phyloP scores from a whole-genome alignment of 1,284 basidiomycete genomes.

The Apiotrichum porosum region DNA sequence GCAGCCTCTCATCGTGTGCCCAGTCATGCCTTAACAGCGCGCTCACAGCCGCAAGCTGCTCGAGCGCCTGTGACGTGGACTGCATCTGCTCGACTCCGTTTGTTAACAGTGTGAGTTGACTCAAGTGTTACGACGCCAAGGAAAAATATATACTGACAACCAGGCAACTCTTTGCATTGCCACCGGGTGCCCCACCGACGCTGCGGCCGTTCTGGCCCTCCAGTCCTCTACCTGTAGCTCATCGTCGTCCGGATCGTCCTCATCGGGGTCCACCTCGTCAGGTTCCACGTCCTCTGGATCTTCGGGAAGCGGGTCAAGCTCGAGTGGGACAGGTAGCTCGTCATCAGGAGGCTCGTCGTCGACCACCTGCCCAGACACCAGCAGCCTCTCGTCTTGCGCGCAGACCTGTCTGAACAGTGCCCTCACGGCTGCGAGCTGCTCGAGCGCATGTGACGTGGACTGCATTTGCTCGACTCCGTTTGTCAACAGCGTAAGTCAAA shows the following conservation, averaged over 20 bases:
- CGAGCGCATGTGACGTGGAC: background rate
- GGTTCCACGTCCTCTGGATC: too few species aligned
- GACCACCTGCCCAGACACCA: background rate
- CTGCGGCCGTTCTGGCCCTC: background rate
- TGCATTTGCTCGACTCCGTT: conserved; percentile 2
- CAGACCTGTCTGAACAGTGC: background rate
- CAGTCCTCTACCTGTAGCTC: background rate
- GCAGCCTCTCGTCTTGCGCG: background rate
- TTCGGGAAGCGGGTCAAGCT: too few species aligned
- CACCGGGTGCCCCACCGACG: background rate
- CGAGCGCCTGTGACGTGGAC: background rate
- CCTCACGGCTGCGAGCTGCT: background rate
- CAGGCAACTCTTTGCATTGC: background rate
- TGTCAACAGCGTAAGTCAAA: too few species aligned
- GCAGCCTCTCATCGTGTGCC: background rate
- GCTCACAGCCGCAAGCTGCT: background rate
- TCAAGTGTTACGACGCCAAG: background rate
- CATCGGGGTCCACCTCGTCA: too few species aligned
- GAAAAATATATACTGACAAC: background rate
- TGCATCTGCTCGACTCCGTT: conserved; percentile 1
- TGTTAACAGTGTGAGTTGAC: background rate
- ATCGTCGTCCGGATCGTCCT: background rate
- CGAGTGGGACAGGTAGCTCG: too few species aligned
- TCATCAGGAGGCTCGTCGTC: too few species aligned
- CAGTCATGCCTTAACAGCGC: background rate